Percentiles rank a stretch among this genome's conserved stretches.
Conservation (phyloP, 768 basidiomycete genomes). For the Amanita muscaria region DNA sequence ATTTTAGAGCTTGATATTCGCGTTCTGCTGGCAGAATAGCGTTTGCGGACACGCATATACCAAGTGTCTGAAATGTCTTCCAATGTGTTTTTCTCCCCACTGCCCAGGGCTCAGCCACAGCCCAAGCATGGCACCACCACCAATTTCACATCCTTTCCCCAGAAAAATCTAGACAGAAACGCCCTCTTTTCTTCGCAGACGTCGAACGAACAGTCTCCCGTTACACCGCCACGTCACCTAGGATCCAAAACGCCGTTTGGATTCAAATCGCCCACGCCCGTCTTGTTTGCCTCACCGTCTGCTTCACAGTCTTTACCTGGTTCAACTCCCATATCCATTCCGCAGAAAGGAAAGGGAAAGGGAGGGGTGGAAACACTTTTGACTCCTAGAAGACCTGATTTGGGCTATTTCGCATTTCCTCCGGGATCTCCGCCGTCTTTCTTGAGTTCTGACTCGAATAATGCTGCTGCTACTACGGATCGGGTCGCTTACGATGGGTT, state of each 20-base stretch:
- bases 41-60: too few species aligned
- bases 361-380: neutral
- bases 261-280: neutral
- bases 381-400: neutral
- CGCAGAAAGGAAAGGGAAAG: neutral
- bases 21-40: too few species aligned
- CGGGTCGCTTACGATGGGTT: too few species aligned
- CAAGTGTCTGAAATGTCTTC: neutral
- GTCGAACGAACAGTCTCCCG: neutral
- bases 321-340: neutral
- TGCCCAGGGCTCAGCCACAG: too few species aligned
- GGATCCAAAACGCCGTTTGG: neutral
- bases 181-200: neutral
- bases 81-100: neutral
- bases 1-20: too few species aligned
- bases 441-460: too few species aligned
- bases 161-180: too few species aligned
- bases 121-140: too few species aligned
- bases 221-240: neutral
- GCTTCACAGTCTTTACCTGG: neutral
- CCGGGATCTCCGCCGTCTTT: neutral
- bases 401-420: slow-evolving; percentile 8
- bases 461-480: too few species aligned
- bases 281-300: neutral
- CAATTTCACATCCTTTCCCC: too few species aligned